A percentile compares a stretch with the other conserved stretches of the same genome.
Conservation (phyloP, 2,329 filamentous ascomycete species). For the Aspergillus sp. region DNA sequence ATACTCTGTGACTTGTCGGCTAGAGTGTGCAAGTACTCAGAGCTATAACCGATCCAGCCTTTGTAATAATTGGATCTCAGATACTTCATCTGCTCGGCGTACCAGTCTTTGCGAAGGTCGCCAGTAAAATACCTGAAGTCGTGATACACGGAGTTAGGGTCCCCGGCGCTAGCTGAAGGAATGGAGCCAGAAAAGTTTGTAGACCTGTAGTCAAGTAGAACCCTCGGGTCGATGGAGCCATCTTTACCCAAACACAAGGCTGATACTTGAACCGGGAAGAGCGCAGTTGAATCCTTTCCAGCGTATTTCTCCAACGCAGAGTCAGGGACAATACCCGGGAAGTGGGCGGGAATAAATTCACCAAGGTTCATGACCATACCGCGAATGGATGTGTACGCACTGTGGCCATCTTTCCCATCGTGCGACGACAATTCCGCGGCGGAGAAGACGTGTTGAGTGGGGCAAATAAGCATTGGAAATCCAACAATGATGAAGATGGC, state of each 20-base stretch:
- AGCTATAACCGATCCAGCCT: conserved; percentile 82
- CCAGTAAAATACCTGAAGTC: conserved; percentile 88
- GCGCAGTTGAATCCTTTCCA: conserved; percentile 79
- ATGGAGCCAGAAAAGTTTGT: conserved; percentile 75
- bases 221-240: conserved; percentile 67
- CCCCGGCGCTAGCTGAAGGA: conserved; percentile 66
- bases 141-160: conserved; percentile 80
- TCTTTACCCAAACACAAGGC: conserved; percentile 82
- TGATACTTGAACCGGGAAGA: conserved; percentile 94
- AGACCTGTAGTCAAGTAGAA: conserved; percentile 82
- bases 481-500: conserved; percentile 88
- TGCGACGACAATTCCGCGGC: conserved; percentile 73
- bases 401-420: conserved; percentile 70
- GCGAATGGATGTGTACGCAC: conserved; percentile 78
- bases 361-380: conserved; percentile 86
- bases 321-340: conserved; percentile 67
- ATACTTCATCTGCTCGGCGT: conserved; percentile 81
- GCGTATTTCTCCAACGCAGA: conserved; percentile 77
- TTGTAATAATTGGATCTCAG: conserved; percentile 81
- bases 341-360: conserved; percentile 75
- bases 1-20: conserved; percentile 68
- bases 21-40: conserved; percentile 74
- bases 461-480: conserved; percentile 88
- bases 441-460: conserved; percentile 86
- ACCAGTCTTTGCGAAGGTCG: conserved; percentile 88